Evolutionary conservation across 176 grass and related monocot species (phyloP).

Genomic region (Oryza longistaminata): DNA sequence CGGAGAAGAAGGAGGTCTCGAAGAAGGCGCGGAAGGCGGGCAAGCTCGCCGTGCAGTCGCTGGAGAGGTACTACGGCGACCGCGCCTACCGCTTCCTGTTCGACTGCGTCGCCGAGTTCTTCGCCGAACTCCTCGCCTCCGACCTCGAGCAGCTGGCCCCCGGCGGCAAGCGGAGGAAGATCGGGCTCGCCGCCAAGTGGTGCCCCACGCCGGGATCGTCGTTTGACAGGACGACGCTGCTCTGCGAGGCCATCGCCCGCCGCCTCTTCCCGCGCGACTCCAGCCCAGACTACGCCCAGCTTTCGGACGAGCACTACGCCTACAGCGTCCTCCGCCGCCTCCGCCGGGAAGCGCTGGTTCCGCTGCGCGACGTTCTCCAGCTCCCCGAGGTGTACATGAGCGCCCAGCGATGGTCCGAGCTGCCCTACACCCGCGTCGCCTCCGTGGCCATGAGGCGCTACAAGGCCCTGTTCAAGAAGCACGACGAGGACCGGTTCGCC

Average conservation of each 20-base stretch:
- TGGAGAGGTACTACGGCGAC: constrained; percentile 53
- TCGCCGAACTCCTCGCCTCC: constrained; percentile 47
- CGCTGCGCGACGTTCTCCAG: constrained; percentile 40
- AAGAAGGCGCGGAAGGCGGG: constrained; percentile 31
- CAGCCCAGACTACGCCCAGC: constrained; percentile 25
- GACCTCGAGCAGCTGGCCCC: constrained; percentile 42
- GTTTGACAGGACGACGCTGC: constrained; percentile 13
- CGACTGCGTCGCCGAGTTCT: constrained; percentile 49
- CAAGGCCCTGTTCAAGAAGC: constrained; percentile 53
- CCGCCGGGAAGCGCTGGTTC: constrained; percentile 46
- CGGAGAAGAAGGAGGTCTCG: neutral
- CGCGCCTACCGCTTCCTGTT: constrained; percentile 61
- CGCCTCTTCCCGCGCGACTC: constrained; percentile 51
- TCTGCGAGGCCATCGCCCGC: constrained; percentile 21
- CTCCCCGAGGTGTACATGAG: constrained; percentile 69
- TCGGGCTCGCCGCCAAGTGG: constrained; percentile 71
- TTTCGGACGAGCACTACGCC: constrained; percentile 52
- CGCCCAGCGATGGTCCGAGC: constrained; percentile 40
- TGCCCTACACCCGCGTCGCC: constrained; percentile 59
- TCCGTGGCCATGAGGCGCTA: constrained; percentile 62
- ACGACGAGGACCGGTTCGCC: constrained; percentile 54
- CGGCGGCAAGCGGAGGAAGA: neutral
- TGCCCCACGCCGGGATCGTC: constrained; percentile 59
- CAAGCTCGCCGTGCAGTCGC: constrained; percentile 40
- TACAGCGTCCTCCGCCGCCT: constrained; percentile 51